Conservation (phyloP, 495 filamentous ascomycete species). For the Zalerion maritima region DNA sequence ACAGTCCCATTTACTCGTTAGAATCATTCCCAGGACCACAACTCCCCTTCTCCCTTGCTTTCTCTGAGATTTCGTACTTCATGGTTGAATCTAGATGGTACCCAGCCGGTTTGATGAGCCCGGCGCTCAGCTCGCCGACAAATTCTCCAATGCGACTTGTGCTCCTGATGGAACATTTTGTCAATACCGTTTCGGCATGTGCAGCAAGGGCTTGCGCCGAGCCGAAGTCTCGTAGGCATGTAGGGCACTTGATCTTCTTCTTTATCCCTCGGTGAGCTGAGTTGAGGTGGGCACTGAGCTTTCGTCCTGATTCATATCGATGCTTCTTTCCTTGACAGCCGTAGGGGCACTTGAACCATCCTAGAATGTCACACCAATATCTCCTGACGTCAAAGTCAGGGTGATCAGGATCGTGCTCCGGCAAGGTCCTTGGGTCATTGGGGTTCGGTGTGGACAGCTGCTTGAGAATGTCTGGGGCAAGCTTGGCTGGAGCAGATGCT, state of each 20-base stretch:
- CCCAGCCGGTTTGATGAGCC: not conserved
- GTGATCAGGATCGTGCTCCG: constrained; percentile 14
- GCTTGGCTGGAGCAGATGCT: constrained; percentile 2
- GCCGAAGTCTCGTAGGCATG: not conserved
- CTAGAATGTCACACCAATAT: constrained; percentile 12
- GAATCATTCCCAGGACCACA: too few species aligned
- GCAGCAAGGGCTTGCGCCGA: not conserved
- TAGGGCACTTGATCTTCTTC: not conserved
- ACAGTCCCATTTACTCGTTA: too few species aligned
- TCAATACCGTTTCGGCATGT: not conserved
- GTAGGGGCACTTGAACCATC: constrained; percentile 26
- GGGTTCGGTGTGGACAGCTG: constrained; percentile 2
- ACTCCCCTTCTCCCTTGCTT: too few species aligned
- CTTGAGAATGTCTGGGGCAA: constrained; percentile 3
- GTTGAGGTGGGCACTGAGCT: not conserved
- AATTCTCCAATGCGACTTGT: not conserved
- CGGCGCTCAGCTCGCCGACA: not conserved
- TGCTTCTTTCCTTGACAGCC: constrained; percentile 4
- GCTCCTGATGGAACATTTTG: not conserved
- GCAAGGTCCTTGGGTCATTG: not conserved
- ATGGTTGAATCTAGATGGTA: not conserved
- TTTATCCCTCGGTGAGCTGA: constrained; percentile 1
- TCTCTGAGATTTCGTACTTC: not conserved
- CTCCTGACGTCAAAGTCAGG: constrained; percentile 15
- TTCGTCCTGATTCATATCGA: constrained; percentile 3